phyloP scores from a whole-genome alignment of 2,329 filamentous ascomycete species.

The Dothistroma septosporum region DNA sequence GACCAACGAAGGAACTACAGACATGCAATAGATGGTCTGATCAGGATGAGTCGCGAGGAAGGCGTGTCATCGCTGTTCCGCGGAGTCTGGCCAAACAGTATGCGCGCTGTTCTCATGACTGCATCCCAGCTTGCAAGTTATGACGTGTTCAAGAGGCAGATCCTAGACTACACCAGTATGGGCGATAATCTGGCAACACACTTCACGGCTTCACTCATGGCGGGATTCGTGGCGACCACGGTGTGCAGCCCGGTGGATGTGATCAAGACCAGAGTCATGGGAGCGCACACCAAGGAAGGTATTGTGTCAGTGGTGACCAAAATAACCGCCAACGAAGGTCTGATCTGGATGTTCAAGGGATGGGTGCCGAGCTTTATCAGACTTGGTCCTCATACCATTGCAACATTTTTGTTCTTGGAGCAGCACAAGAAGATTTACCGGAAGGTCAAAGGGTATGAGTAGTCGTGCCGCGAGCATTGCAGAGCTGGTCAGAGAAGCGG shows the following conservation, averaged over 20 bases:
- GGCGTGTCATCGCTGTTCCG: slow-evolving; percentile 72
- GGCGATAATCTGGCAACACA: slow-evolving; percentile 69
- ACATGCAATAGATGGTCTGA: slow-evolving; percentile 79
- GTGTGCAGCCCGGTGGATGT: slow-evolving; percentile 83
- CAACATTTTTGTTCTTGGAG: slow-evolving; percentile 81
- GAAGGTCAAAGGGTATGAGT: slow-evolving; percentile 30
- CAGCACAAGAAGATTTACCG: slow-evolving; percentile 77
- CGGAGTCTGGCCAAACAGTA: slow-evolving; percentile 77
- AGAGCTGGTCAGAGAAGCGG: neutral
- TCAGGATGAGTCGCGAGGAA: slow-evolving; percentile 83
- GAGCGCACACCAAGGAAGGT: slow-evolving; percentile 51
- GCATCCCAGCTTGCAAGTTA: slow-evolving; percentile 79
- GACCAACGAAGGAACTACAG: slow-evolving; percentile 80
- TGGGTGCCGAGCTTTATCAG: slow-evolving; percentile 77
- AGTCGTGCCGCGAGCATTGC: neutral
- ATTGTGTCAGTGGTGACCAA: slow-evolving; percentile 60
- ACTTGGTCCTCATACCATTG: slow-evolving; percentile 72
- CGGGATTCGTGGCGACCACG: slow-evolving; percentile 78
- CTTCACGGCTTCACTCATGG: slow-evolving; percentile 71
- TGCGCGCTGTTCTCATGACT: slow-evolving; percentile 82
- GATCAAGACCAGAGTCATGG: slow-evolving; percentile 86
- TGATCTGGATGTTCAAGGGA: slow-evolving; percentile 82
- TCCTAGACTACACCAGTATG: slow-evolving; percentile 64
- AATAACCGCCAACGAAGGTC: slow-evolving; percentile 66
- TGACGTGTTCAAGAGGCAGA: slow-evolving; percentile 70